Evolutionary conservation across 768 basidiomycete genomes (phyloP), one percentile per base, ranked within the genome.

Genomic region (Suillus subluteus): DNA sequence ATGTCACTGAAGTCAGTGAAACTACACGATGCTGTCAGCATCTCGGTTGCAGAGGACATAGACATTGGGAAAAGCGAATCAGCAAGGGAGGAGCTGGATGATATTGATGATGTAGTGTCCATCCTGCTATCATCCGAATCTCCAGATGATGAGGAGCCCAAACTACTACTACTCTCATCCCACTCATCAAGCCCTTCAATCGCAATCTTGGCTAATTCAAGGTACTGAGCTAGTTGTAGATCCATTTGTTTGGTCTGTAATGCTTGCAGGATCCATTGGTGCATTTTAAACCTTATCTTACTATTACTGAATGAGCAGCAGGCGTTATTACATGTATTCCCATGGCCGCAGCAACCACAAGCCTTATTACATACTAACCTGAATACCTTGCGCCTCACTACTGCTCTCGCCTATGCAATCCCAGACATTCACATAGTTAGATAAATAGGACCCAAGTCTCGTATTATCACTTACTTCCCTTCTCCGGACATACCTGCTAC

Each of bases 221-320:
- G 56, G 43, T 62, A 66, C 3, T 6, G 18, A 11, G 59, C 44
- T n/a, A 66, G 21, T 23, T 66, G 59, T 23, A 66, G 59, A 23
- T 66, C 48, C 6, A 66, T 18, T 16, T 38, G 30, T 18, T 23
- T 40, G 38, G 8, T 37, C 21, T 6, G 13, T 37, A 66, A 18
- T 35, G 38, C 37, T 44, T n/a, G 15, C n/a, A 66, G n/a, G 43
- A 66, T 30, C 16, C 16, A 1, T 7, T 41, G 15, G 16, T 1
- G 15, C 6, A 37, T 37, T n/a, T n/a, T n/a, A n/a, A n/a, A n/a
- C n/a, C n/a, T n/a, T n/a, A n/a, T n/a, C n/a, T n/a, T n/a, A n/a
- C n/a, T n/a, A n/a, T n/a, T n/a, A n/a, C n/a, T n/a, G n/a, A n/a
- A n/a, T n/a, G n/a, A n/a, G n/a, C n/a, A n/a, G n/a, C n/a, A n/a